phyloP scores from a whole-genome alignment of 805 yeast species.

The Aciculoconidium aculeatum region DNA sequence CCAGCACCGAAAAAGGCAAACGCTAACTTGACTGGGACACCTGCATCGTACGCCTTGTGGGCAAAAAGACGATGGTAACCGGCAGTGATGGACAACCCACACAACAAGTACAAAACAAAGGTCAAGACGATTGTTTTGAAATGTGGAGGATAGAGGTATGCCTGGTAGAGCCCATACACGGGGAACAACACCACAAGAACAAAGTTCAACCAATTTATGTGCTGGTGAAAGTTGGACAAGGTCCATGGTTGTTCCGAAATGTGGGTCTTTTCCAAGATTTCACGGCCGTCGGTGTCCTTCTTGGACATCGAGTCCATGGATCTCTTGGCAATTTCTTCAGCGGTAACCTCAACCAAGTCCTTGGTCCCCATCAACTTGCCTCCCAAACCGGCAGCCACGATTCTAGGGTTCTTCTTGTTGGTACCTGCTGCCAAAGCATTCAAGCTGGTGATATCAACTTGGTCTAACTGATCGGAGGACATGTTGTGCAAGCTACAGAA shows the following conservation, averaged over 20 bases:
- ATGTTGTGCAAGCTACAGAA: too few relatives aligned
- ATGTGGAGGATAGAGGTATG: slow-evolving; percentile 44
- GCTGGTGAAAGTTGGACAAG: slow-evolving; percentile 60
- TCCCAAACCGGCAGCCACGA: slow-evolving; percentile 72
- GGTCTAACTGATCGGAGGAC: slow-evolving; percentile 18
- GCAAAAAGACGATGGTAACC: slow-evolving; percentile 82
- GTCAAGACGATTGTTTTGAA: slow-evolving; percentile 49
- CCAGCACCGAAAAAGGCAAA: slow-evolving; percentile 79
- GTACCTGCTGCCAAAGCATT: slow-evolving; percentile 81
- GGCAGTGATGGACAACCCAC: slow-evolving; percentile 76
- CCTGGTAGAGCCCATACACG: slow-evolving; percentile 41
- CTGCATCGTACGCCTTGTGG: slow-evolving; percentile 67
- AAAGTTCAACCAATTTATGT: slow-evolving; percentile 74
- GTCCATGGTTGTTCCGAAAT: slow-evolving; percentile 82
- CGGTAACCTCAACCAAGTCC: slow-evolving; percentile 60
- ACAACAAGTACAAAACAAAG: slow-evolving; percentile 45
- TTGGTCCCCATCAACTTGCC: slow-evolving; percentile 81
- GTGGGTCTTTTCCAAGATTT: slow-evolving; percentile 41
- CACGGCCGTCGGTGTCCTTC: slow-evolving; percentile 25
- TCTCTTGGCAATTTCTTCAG: slow-evolving; percentile 53
- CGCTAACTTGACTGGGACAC: slow-evolving; percentile 53
- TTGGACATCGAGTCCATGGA: slow-evolving; percentile 38
- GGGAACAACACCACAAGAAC: slow-evolving; percentile 62
- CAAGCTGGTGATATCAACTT: slow-evolving; percentile 60
- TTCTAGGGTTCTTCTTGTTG: slow-evolving; percentile 60